Base-by-base conservation (phyloP, 129 eudicot species). In the Helianthus tuberosus region DNA sequence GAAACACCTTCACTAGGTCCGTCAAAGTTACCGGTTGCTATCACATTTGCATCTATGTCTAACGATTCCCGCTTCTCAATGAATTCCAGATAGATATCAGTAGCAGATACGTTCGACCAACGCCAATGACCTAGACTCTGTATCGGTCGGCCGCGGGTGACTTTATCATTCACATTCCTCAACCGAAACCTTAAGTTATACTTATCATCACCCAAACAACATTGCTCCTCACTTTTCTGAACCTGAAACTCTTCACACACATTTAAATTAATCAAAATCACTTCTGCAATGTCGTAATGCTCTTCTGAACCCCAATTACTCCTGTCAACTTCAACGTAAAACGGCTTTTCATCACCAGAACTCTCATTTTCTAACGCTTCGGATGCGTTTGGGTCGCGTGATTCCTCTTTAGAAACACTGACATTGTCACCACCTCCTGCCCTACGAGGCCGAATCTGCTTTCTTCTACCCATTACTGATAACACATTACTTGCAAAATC, bases 1-100 rank as follows among this genome's bases (percentile, higher is more conserved):
- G 94, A 74, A 68, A 95, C 92, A 69, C 92, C 96, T 78, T 91
- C 96, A 74, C 77, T 90, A 1, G 92, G 86, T 69, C 99, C 99
- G 57, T 95, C 96, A 72, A 95, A 86, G 64, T 66, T 83, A 25
- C 96, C 99, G 0, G 83, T 52, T 64, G 87, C 80, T 70, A 95
- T 76, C 60, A 80, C 81, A 58, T 69, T 83, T n/a, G 72, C 32
- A 68, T 86, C 93, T 27, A 11, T 48, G 7, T 76, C 95, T 68
- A 83, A 83, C 8, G 36, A 43, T 16, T 55, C 75, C n/a, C 49
- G 55, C 55, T 85, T 86, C 62, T 84, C 78, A 23, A 78, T 64
- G 55, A 94, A 75, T 77, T 95, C 84, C 78, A 95, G n/a, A 70
- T 55, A 66, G 48, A 86, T 63, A 76, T 79, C 72, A 72, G 78